Evolutionary conservation across 371 early-diverging fungal species (phyloP).

Genomic region (Gilbertella persicaria): DNA sequence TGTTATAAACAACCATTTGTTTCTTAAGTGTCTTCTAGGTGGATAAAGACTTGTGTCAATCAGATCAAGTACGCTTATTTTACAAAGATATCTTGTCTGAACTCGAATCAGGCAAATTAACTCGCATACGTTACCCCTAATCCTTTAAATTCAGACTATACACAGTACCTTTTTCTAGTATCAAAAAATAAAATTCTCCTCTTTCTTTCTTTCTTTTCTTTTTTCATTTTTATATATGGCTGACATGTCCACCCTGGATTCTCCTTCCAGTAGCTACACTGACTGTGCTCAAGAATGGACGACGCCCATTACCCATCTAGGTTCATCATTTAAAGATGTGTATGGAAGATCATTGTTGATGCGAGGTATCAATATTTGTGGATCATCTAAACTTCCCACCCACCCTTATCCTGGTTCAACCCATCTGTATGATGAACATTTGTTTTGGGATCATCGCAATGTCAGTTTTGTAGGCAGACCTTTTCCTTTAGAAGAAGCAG

Average conservation of each 20-base stretch:
- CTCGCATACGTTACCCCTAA: too few relatives aligned
- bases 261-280: too few relatives aligned
- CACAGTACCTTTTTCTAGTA: neutral
- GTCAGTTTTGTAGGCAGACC: constrained; percentile 76
- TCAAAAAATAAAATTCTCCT: neutral
- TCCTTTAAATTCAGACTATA: neutral
- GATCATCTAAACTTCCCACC: constrained; percentile 65
- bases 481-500: constrained; percentile 82
- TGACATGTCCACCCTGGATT: too few relatives aligned
- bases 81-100: constrained; percentile 38
- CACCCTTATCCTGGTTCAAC: constrained; percentile 54
- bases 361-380: constrained; percentile 70
- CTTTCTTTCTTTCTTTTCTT: too few relatives aligned
- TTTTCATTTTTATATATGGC: too few relatives aligned
- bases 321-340: constrained; percentile 57
- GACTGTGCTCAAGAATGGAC: constrained; percentile 36
- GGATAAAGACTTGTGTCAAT: constrained; percentile 38
- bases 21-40: constrained; percentile 17
- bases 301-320: constrained; percentile 23
- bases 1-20: neutral
- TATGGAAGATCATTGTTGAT: constrained; percentile 54
- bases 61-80: constrained; percentile 35
- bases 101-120: constrained; percentile 22
- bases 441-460: constrained; percentile 65
- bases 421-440: constrained; percentile 49